Conservation (phyloP, 139 green algal species). For the Coelastrella sp. region DNA sequence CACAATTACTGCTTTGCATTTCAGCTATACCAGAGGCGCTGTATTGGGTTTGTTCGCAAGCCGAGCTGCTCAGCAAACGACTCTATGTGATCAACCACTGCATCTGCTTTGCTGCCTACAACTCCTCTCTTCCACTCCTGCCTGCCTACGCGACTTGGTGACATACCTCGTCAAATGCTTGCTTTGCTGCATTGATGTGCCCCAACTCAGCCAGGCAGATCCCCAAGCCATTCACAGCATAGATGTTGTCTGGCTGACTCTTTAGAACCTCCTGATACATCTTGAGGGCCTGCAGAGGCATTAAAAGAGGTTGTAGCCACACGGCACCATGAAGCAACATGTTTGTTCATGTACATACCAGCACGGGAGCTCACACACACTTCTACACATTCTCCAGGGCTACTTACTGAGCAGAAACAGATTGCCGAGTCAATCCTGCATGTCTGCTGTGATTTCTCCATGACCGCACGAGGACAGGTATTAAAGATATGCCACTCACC, state of each 20-base stretch:
- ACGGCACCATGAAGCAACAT: too few relatives aligned
- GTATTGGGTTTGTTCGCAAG: too few relatives aligned
- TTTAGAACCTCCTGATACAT: constrained; percentile 70
- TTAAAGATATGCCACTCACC: constrained; percentile 22
- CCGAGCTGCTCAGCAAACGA: too few relatives aligned
- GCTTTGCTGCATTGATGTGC: constrained; percentile 53
- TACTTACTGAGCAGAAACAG: not conserved
- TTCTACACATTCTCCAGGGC: not conserved
- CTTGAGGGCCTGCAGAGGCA: constrained; percentile 60
- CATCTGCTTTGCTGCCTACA: not conserved
- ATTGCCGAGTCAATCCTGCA: not conserved
- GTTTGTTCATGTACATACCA: too few relatives aligned
- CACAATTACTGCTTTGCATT: too few relatives aligned
- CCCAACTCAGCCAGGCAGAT: constrained; percentile 88
- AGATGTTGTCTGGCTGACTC: constrained; percentile 77
- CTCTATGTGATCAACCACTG: too few relatives aligned
- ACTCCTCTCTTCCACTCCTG: not conserved
- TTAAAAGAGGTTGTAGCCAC: not conserved
- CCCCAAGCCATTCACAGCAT: constrained; percentile 88
- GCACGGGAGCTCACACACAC: not conserved
- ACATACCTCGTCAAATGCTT: constrained; percentile 12
- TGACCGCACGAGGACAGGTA: too few relatives aligned
- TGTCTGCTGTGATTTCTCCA: not conserved
- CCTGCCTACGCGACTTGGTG: not conserved
- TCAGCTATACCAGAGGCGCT: too few relatives aligned